These are phyloP conservation scores for Trametes pubescens DNA, from an alignment of 1,284 basidiomycete species.

Conservation along the genomic window DNA sequence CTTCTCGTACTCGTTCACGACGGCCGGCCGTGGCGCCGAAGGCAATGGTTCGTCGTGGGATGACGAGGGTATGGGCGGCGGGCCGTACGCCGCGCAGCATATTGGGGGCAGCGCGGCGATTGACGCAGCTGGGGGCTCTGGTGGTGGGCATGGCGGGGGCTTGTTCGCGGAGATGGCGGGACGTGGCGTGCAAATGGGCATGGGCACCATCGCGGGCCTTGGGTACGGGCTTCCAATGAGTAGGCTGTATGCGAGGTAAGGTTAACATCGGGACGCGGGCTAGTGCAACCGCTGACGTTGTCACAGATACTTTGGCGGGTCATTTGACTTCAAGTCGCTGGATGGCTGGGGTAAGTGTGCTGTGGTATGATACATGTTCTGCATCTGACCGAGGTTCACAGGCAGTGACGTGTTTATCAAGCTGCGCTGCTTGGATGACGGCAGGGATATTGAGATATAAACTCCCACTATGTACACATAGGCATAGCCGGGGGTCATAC, in stretches of 20 bases:
- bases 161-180: conserved; percentile 80
- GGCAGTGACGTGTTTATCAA: conserved; percentile 83
- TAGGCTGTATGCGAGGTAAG: conserved; percentile 76
- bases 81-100: conserved; percentile 78
- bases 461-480: conserved; percentile 15
- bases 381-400: conserved; percentile 44
- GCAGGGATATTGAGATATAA: conserved; percentile 58
- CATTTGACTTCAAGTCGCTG: conserved; percentile 77
- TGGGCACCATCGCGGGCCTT: conserved; percentile 83
- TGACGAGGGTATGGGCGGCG: conserved; percentile 60
- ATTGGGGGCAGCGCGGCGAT: conserved; percentile 74
- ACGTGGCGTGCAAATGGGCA: conserved; percentile 75
- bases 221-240: conserved; percentile 91
- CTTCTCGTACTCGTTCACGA: conserved; percentile 93
- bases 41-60: conserved; percentile 36
- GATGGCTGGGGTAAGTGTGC: conserved; percentile 78
- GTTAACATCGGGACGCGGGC: conserved; percentile 10
- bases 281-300: not conserved
- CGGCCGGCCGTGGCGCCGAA: conserved; percentile 59
- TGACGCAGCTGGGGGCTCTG: conserved; percentile 56
- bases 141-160: conserved; percentile 46
- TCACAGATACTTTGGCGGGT: conserved; percentile 78
- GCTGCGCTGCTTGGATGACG: conserved; percentile 74
- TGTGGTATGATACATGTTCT: not conserved
- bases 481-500: not conserved